A percentile compares a stretch with the other conserved stretches of the same genome.
Conservation (phyloP, 192 early-diverging fungal species). For the Powellomyces hirtus region DNA sequence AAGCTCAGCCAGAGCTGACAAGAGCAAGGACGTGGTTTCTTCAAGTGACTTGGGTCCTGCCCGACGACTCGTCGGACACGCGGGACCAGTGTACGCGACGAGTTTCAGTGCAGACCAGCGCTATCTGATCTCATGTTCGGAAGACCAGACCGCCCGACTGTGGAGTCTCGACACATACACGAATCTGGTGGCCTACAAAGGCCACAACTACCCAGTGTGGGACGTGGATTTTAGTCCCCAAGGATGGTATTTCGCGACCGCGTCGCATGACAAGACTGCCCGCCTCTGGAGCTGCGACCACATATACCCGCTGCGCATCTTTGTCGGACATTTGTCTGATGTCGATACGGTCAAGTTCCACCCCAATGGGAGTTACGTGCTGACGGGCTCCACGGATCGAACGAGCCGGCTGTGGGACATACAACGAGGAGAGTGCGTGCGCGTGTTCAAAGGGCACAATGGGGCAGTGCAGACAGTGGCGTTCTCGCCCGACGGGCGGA, state of each 20-base stretch:
- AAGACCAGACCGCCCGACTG: constrained; percentile 91
- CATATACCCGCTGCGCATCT: constrained; percentile 91
- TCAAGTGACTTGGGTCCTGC: not conserved
- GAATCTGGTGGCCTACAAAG: constrained; percentile 93
- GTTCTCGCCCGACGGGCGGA: constrained; percentile 87
- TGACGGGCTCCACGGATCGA: constrained; percentile 88
- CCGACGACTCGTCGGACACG: constrained; percentile 78
- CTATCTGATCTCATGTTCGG: constrained; percentile 85
- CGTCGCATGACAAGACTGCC: constrained; percentile 92
- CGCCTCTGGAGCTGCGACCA: constrained; percentile 96
- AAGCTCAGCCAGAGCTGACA: not conserved
- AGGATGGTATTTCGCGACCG: constrained; percentile 96
- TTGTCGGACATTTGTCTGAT: constrained; percentile 97
- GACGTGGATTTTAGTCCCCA: constrained; percentile 88
- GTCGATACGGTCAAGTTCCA: constrained; percentile 96
- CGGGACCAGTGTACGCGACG: constrained; percentile 85
- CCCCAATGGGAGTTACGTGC: constrained; percentile 91
- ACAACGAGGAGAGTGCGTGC: constrained; percentile 83
- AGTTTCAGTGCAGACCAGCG: constrained; percentile 83
- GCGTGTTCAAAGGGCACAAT: constrained; percentile 85
- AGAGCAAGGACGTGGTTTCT: not conserved
- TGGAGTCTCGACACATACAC: constrained; percentile 91
- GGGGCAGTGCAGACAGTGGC: constrained; percentile 82
- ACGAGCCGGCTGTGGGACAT: constrained; percentile 92
- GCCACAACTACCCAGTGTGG: constrained; percentile 97